Evolutionary conservation across 2,329 filamentous ascomycete species (phyloP), one percentile per base, ranked within the genome.

Genomic region (Myriosclerotinia curreyana): DNA sequence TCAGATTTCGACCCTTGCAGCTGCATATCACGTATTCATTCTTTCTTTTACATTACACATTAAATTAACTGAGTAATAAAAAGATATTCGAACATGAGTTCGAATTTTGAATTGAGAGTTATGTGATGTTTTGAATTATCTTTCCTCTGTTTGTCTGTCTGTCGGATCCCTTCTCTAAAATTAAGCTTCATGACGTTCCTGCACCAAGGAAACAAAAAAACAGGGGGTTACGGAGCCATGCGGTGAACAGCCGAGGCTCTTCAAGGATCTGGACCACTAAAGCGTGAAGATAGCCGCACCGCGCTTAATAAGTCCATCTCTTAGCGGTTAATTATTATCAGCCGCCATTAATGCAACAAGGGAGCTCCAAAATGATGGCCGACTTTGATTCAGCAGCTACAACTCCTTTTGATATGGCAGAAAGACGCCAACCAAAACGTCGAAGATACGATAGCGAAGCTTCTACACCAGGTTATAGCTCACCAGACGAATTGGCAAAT

Each of bases 391-490:
- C 7, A 36, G 54, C 66, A 56, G 14, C 66, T 64, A 42, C 11
- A 70, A 69, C 44, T 69, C 67, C 17, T 49, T 52, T 3, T 64
- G 31, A 46, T 28, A 65, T 70, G 28, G 55, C 65, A 15, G 64
- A 64, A n/a, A 34, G 48, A 34, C 44, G 62, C 1, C 74, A 73
- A 62, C 62, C 72, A 14, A 52, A 60, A 52, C 66, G 72, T n/a
- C 68, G 73, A 34, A 64, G 71, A 42, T 73, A 73, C 58, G 79
- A 78, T 62, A 78, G 76, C 68, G 71, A 74, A 59, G 74, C 73
- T 59, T 75, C 77, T 70, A 77, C 76, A 11, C 76, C 77, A 12
- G 74, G 74, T 44, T 79, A 80, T 70, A 77, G 76, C 65, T 80
- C 78, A 42, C 78, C 82, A 9, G 81, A 83, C 66, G 80, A 82